These are phyloP conservation scores for Starmerella vaccinii DNA, from an alignment of 805 yeast genomes.

Conservation along the genomic window DNA sequence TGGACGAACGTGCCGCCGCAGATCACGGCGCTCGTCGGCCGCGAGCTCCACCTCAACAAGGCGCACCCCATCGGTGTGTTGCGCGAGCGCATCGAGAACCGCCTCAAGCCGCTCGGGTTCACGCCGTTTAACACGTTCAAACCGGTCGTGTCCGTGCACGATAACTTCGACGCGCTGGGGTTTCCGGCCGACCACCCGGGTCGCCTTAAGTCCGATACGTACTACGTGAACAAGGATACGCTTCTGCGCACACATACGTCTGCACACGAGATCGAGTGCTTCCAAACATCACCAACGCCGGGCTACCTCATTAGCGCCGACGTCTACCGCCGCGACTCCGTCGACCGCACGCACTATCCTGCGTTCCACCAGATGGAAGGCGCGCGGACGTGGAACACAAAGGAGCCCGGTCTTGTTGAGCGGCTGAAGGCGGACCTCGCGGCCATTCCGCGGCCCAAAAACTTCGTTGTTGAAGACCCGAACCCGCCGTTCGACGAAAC, in stretches of 20 bases:
- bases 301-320: constrained; percentile 93
- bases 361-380: constrained; percentile 98
- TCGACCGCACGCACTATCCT: constrained; percentile 92
- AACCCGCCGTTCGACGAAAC: constrained; percentile 40
- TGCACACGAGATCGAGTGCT: constrained; percentile 89
- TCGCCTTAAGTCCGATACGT: constrained; percentile 82
- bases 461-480: constrained; percentile 67
- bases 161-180: constrained; percentile 86
- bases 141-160: constrained; percentile 71
- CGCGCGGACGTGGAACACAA: constrained; percentile 70
- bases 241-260: constrained; percentile 89
- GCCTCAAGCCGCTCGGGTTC: constrained; percentile 51
- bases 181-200: constrained; percentile 92
- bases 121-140: constrained; percentile 69
- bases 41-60: constrained; percentile 62
- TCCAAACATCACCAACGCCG: constrained; percentile 52
- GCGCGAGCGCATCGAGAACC: constrained; percentile 57
- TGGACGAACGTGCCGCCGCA: constrained; percentile 80
- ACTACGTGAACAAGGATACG: constrained; percentile 64
- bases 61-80: constrained; percentile 87
- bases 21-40: constrained; percentile 55
- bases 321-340: constrained; percentile 90
- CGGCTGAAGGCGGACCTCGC: constrained; percentile 50
- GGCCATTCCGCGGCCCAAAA: constrained; percentile 50
- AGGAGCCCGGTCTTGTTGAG: constrained; percentile 35